Evolutionary conservation across 306 rosid genomes (phyloP).

Genomic region (Cercis canadensis): DNA sequence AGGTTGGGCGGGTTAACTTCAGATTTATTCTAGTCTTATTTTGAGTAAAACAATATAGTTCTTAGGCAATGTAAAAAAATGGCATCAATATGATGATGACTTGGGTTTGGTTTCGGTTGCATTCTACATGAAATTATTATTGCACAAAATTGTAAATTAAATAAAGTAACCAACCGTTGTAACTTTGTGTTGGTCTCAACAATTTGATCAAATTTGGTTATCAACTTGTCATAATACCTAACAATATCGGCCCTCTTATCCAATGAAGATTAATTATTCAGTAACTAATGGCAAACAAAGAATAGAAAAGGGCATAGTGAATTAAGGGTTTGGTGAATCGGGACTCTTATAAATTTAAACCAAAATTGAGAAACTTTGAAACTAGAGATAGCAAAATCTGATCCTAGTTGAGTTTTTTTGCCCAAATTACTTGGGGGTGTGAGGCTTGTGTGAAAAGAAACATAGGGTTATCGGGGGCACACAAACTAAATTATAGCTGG

Average conservation of each 20-base stretch:
- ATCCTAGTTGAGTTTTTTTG: no score
- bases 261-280: not conserved
- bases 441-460: no score
- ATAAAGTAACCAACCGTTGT: no score
- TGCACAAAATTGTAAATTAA: not conserved
- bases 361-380: no score
- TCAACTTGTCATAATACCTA: conserved; percentile 5
- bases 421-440: no score
- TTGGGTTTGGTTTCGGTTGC: conserved; percentile 9
- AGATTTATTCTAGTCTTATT: no score
- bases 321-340: no score
- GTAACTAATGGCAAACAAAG: not conserved
- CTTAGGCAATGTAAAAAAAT: no score
- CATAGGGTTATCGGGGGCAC: no score
- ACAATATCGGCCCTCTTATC: conserved; percentile 3
- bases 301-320: not conserved
- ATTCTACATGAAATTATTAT: not conserved
- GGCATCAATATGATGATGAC: not conserved
- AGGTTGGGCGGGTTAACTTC: not conserved
- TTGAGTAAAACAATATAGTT: not conserved
- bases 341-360: no score
- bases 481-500: no score
- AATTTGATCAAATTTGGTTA: conserved; percentile 13
- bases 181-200: conserved; percentile 13
- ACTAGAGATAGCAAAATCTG: no score